Evolutionary conservation across 352 stramenopile genomes (phyloP).

Genomic region (Phytophthora fragariaefolia): DNA sequence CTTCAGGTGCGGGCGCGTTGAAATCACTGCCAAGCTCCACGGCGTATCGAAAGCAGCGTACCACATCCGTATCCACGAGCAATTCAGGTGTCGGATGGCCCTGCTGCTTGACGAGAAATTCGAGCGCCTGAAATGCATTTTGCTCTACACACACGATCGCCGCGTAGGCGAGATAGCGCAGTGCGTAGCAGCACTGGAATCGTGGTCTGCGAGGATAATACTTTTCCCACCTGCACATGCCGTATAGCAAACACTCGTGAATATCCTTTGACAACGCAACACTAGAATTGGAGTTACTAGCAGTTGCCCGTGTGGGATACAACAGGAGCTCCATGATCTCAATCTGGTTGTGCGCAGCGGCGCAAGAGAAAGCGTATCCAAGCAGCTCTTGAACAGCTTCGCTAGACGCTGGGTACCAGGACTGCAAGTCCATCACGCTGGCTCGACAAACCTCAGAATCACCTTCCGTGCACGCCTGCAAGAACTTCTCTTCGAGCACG

Average conservation of each 20-base stretch:
- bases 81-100: slow-evolving; percentile 13
- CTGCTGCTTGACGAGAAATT: slow-evolving; percentile 34
- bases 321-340: slow-evolving; percentile 35
- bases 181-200: slow-evolving; percentile 44
- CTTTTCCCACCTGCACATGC: slow-evolving; percentile 41
- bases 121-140: slow-evolving; percentile 40
- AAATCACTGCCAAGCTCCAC: slow-evolving; percentile 44
- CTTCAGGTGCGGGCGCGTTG: slow-evolving; percentile 33
- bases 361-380: slow-evolving; percentile 35
- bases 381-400: slow-evolving; percentile 35
- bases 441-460: slow-evolving; percentile 14
- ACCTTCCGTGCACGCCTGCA: slow-evolving; percentile 31
- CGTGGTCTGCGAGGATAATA: slow-evolving; percentile 36
- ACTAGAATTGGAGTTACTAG: background rate
- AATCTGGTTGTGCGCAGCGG: slow-evolving; percentile 33
- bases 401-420: slow-evolving; percentile 1
- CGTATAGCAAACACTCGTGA: slow-evolving; percentile 33
- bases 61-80: slow-evolving; percentile 47
- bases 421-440: slow-evolving; percentile 23
- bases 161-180: slow-evolving; percentile 52
- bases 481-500: slow-evolving; percentile 30
- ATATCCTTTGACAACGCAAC: slow-evolving; percentile 14
- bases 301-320: slow-evolving; percentile 4
- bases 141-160: slow-evolving; percentile 53
- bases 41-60: slow-evolving; percentile 44